These are phyloP conservation scores for Aspergillus sclerotialis DNA, from an alignment of 2,329 filamentous ascomycete species.

Conservation along the genomic window DNA sequence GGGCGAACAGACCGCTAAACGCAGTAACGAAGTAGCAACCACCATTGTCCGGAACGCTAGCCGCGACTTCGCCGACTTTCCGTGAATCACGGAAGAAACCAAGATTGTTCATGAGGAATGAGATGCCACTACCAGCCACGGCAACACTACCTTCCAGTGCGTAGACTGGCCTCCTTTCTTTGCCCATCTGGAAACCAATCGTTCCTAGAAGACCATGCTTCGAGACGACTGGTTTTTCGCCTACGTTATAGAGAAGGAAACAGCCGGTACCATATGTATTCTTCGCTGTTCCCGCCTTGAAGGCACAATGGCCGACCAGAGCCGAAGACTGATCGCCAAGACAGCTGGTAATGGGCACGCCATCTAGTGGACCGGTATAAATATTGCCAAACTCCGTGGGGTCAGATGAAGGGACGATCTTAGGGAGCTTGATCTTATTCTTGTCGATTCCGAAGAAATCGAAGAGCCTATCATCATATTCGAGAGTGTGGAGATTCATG, in stretches of 20 bases:
- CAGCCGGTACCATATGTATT: slow-evolving; percentile 89
- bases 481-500: slow-evolving; percentile 73
- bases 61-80: slow-evolving; percentile 59
- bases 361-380: slow-evolving; percentile 58
- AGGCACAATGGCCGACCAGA: slow-evolving; percentile 78
- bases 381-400: slow-evolving; percentile 64
- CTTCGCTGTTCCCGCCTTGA: slow-evolving; percentile 74
- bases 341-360: slow-evolving; percentile 71
- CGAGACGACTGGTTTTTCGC: slow-evolving; percentile 76
- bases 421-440: slow-evolving; percentile 67
- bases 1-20: slow-evolving; percentile 84
- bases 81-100: slow-evolving; percentile 55
- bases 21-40: slow-evolving; percentile 84
- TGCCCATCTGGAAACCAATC: slow-evolving; percentile 76
- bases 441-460: slow-evolving; percentile 72
- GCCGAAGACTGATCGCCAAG: slow-evolving; percentile 82
- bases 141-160: slow-evolving; percentile 79
- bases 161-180: slow-evolving; percentile 62
- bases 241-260: slow-evolving; percentile 85
- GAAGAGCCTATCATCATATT: slow-evolving; percentile 72
- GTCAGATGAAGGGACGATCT: slow-evolving; percentile 76
- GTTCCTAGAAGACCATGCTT: slow-evolving; percentile 77
- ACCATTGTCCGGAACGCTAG: slow-evolving; percentile 65
- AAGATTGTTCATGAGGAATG: slow-evolving; percentile 63
- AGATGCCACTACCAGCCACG: slow-evolving; percentile 73